These are phyloP conservation scores for Fusarium succisae DNA, from an alignment of 2,329 filamentous ascomycete genomes.

Conservation along the genomic window DNA sequence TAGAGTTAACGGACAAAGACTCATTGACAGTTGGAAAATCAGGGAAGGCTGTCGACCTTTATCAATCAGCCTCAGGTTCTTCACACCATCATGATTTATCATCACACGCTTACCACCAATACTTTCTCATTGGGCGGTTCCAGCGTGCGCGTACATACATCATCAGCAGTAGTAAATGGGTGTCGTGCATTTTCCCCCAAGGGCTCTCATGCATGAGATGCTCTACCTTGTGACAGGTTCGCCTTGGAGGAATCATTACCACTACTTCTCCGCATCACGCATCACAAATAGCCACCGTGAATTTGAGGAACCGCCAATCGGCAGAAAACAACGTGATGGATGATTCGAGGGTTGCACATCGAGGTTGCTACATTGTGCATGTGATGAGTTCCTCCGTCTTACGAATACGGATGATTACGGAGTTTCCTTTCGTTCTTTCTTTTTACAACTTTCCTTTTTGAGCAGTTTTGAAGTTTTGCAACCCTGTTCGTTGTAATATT, in stretches of 20 bases:
- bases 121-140: conserved; percentile 20
- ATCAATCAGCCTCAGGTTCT: conserved; percentile 36
- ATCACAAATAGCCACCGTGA: conserved; percentile 28
- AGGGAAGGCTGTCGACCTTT: conserved; percentile 26
- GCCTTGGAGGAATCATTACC: conserved; percentile 19
- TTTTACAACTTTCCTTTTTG: conserved; percentile 23
- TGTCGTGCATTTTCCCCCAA: conserved; percentile 37
- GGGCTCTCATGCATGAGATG: conserved; percentile 34
- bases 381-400: conserved; percentile 27
- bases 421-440: conserved; percentile 12
- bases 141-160: conserved; percentile 28
- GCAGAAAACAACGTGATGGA: neutral
- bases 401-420: conserved; percentile 29
- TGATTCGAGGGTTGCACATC: conserved; percentile 11
- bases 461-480: conserved; percentile 12
- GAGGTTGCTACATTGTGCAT: conserved; percentile 3
- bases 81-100: conserved; percentile 27
- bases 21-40: neutral
- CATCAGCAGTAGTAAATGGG: conserved; percentile 29
- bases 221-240: conserved; percentile 37
- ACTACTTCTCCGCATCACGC: conserved; percentile 27
- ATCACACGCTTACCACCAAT: conserved; percentile 28
- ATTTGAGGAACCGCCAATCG: conserved; percentile 22
- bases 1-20: conserved; percentile 10
- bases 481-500: conserved; percentile 14